phyloP scores from a whole-genome alignment of 345 rosid genomes.

The Lenwebbia sp. region DNA sequence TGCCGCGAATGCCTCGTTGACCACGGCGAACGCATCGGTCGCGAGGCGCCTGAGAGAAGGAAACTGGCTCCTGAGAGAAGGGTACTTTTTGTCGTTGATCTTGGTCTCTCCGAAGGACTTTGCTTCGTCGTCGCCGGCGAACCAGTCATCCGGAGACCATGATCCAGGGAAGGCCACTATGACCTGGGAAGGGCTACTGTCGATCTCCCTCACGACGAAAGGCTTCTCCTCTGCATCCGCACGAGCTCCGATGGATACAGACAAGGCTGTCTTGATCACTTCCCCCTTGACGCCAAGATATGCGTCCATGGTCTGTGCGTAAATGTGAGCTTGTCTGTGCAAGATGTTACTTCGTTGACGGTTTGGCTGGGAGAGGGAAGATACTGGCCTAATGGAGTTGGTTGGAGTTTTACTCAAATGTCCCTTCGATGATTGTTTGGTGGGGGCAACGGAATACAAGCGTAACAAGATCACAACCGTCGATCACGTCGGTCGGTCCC shows the following conservation, averaged over 20 bases:
- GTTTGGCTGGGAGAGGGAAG: no score
- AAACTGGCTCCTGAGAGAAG: not conserved
- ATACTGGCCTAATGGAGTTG: no score
- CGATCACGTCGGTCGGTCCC: no score
- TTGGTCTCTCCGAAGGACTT: constrained; percentile 35
- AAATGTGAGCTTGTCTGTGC: no score
- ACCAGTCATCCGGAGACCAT: constrained; percentile 34
- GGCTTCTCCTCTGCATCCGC: constrained; percentile 5
- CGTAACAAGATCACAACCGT: no score
- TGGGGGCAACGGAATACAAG: no score
- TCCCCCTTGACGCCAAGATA: constrained; percentile 13
- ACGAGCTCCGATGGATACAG: constrained; percentile 23
- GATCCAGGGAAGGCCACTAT: constrained; percentile 36
- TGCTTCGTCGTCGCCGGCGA: not conserved
- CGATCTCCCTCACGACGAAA: not conserved
- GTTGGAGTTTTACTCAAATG: no score
- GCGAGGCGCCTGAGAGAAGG: constrained; percentile 51
- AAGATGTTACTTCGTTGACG: no score
- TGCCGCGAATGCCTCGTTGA: constrained; percentile 46
- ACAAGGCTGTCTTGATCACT: constrained; percentile 24
- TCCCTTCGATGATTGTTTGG: no score
- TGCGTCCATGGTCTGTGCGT: no score
- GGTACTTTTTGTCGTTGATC: constrained; percentile 8
- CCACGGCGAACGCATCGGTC: constrained; percentile 24
- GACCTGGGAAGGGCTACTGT: constrained; percentile 1